Conservation (phyloP, 2,329 filamentous ascomycete genomes). For the Microcera coccophila region DNA sequence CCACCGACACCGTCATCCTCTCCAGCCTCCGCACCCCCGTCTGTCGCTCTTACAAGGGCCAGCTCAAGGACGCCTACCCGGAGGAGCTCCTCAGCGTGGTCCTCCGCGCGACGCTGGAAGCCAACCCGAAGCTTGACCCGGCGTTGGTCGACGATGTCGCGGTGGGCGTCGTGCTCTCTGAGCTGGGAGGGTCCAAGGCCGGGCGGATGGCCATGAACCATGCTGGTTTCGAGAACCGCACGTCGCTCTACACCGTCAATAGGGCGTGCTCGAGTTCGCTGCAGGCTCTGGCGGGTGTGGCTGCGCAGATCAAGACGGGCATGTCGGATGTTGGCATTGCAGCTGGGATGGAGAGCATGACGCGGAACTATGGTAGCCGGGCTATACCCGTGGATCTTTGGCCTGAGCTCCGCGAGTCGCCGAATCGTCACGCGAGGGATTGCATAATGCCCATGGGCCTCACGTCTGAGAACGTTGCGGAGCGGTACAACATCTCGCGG, state of each 20-base stretch:
- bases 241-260: constrained; percentile 82
- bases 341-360: constrained; percentile 96
- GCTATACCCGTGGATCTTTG: constrained; percentile 84
- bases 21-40: constrained; percentile 87
- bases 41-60: constrained; percentile 77
- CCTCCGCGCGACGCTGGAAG: constrained; percentile 45
- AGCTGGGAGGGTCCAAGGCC: constrained; percentile 86
- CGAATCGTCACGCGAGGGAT: constrained; percentile 67
- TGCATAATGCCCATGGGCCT: constrained; percentile 94
- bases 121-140: constrained; percentile 69
- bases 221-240: constrained; percentile 68
- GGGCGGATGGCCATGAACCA: constrained; percentile 88
- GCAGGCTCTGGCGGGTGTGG: constrained; percentile 70
- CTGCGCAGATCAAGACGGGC: constrained; percentile 70
- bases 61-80: constrained; percentile 82
- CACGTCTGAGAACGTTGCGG: constrained; percentile 84
- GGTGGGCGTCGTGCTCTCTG: constrained; percentile 84
- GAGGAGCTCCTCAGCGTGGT: constrained; percentile 77
- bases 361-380: constrained; percentile 75
- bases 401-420: constrained; percentile 64
- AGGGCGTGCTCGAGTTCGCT: constrained; percentile 78
- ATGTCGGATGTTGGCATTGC: constrained; percentile 72
- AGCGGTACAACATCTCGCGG: constrained; percentile 67
- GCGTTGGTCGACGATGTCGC: constrained; percentile 68
- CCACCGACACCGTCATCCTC: constrained; percentile 81